Evolutionary conservation across 129 eudicot genomes (phyloP).

Genomic region (Cynara cardunculus): DNA sequence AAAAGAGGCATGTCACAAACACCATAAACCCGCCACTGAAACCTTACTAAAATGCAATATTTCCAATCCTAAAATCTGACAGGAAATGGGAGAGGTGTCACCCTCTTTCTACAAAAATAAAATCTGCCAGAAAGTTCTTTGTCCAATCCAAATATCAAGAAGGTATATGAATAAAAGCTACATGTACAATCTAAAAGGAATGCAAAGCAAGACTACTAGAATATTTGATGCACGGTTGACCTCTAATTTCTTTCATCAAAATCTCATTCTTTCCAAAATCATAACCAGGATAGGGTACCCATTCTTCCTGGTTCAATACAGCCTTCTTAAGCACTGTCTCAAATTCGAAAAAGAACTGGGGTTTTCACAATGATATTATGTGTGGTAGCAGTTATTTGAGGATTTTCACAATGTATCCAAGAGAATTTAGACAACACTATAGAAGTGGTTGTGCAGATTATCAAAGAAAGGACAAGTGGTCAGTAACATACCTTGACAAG

Average conservation of each 20-base stretch:
- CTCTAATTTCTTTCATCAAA: no score
- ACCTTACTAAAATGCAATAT: neutral
- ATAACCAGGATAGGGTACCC: no score
- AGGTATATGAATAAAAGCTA: no score
- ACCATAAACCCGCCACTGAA: neutral
- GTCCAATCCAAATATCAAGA: no score
- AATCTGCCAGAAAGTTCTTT: no score
- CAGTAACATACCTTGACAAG: conserved; percentile 69
- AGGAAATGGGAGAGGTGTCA: no score
- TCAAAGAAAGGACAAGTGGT: neutral
- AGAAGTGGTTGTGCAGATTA: neutral
- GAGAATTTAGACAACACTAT: neutral
- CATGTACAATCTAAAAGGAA: no score
- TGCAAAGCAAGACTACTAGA: no score
- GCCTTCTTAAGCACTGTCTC: neutral
- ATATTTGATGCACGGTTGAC: no score
- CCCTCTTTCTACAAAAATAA: no score
- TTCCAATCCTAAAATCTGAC: neutral
- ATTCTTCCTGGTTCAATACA: no score
- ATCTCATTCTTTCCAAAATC: no score
- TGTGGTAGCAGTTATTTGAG: neutral
- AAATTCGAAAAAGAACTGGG: neutral
- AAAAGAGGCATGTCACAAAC: neutral
- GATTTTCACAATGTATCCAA: neutral
- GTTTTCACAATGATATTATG: neutral